phyloP scores from a whole-genome alignment of 2,329 filamentous ascomycete species.

The Talaromyces sp. region DNA sequence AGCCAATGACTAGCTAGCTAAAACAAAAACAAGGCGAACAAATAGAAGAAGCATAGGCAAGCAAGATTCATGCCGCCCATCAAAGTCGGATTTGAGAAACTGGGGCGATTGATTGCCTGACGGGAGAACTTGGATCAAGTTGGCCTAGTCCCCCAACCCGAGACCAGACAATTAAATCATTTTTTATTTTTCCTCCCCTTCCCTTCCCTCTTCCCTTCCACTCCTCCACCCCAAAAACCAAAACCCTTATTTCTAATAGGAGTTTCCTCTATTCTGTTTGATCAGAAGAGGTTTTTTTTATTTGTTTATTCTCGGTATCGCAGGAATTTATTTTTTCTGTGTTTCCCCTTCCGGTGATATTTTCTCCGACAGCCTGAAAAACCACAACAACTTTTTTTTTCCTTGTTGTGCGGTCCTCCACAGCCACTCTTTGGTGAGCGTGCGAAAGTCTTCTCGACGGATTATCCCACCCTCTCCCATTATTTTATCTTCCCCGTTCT shows the following conservation, averaged over 20 bases:
- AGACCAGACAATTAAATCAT: conserved; percentile 2
- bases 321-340: conserved; percentile 8
- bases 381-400: conserved; percentile 8
- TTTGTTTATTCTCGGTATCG: neutral
- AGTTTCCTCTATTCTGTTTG: conserved; percentile 18
- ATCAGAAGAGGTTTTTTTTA: conserved; percentile 18
- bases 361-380: neutral
- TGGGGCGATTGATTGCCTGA: conserved; percentile 2
- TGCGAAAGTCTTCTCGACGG: neutral
- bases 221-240: neutral
- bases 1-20: neutral
- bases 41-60: neutral
- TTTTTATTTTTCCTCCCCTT: conserved; percentile 12
- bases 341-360: neutral
- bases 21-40: neutral
- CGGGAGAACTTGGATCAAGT: conserved; percentile 7
- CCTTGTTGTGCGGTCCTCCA: conserved; percentile 10
- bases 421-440: conserved; percentile 11
- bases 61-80: neutral
- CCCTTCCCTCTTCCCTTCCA: neutral
- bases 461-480: neutral
- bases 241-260: conserved; percentile 15
- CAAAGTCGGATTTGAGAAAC: neutral
- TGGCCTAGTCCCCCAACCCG: neutral
- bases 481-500: neutral